Base-by-base conservation (phyloP, 2,329 filamentous ascomycete species). In the Penicillium sp. region DNA sequence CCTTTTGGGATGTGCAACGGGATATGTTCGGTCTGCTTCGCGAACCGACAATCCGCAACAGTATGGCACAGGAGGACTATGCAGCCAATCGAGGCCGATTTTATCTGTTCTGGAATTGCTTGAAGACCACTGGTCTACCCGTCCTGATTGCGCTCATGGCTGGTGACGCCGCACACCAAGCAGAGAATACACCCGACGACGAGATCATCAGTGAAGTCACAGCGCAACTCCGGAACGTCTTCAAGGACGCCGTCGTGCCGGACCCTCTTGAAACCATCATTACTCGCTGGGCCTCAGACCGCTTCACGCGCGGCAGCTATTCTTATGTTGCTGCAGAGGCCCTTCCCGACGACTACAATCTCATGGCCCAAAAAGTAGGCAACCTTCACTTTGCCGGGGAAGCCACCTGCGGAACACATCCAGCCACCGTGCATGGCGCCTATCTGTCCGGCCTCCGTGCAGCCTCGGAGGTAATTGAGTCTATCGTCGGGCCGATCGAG, bases 81-180 rank as follows among this genome's bases (percentile, higher is more conserved):
- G 79, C 85, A 5, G 77, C 81, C 3, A 86, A 85, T 55, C 84
- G 92, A 47, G 92, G 92, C n/a, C 87, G 92, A 22, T 96, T 96
- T 73, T 99, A 97, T 65, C 84, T 99, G 62, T 97, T 96, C 83
- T 97, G 96, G 83, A 97, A 99, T 64, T 90, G 91, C 48, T 87
- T 91, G 54, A 89, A 90, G 61, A 95, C 90, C 3, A 91, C 89
- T 41, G 95, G 95, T 0, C 78, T 95, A 31, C 94, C 89, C 1
- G 90, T 91, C 46, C 79, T 96, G 22, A 85, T 97, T 54, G 94
- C 90, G 8, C 80, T 99, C 25, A 96, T 99, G 92, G 92, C 92
- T 44, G 94, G 94, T 20, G 90, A 96, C 62, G 90, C 95, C 18
- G 94, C 92, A 14, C 89, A 91, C 61, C 88, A 95, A 57, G 90